Evolutionary conservation across 1,284 basidiomycete species (phyloP).

Genomic region (Kwoniella shivajii): DNA sequence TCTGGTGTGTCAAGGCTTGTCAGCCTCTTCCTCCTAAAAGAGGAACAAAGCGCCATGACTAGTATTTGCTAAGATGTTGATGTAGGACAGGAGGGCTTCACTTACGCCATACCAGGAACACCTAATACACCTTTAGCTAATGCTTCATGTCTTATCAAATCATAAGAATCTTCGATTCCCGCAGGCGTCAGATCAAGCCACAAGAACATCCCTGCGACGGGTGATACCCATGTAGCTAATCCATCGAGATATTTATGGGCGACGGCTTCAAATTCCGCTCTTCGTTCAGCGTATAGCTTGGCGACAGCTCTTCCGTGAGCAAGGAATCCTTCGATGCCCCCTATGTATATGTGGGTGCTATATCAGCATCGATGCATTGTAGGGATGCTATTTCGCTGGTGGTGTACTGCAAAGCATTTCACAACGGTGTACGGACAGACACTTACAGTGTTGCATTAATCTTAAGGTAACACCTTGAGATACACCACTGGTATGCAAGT

Average conservation of each 20-base stretch:
- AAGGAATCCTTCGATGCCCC: constrained; percentile 74
- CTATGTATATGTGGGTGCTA: constrained; percentile 9
- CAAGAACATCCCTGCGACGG: constrained; percentile 89
- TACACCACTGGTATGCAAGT: constrained; percentile 76
- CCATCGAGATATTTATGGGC: constrained; percentile 73
- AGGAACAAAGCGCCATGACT: neutral
- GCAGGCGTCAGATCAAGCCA: constrained; percentile 63
- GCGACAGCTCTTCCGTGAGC: constrained; percentile 72
- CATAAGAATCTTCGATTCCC: constrained; percentile 65
- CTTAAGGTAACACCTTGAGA: constrained; percentile 74
- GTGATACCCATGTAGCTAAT: constrained; percentile 78
- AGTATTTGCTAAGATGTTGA: neutral
- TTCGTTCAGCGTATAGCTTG: constrained; percentile 74
- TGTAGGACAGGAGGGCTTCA: constrained; percentile 3
- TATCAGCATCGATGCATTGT: neutral
- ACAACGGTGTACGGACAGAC: no score
- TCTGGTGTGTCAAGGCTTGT: no score
- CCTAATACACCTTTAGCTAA: constrained; percentile 81
- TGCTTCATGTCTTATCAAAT: constrained; percentile 76
- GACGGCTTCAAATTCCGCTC: constrained; percentile 75
- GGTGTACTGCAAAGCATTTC: no score
- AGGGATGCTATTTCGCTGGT: neutral
- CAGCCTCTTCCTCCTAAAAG: neutral
- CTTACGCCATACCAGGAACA: constrained; percentile 67
- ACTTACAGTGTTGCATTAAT: constrained; percentile 68